Evolutionary conservation across 163 green algal genomes (phyloP).

Genomic region (Scenedesmus sp.): DNA sequence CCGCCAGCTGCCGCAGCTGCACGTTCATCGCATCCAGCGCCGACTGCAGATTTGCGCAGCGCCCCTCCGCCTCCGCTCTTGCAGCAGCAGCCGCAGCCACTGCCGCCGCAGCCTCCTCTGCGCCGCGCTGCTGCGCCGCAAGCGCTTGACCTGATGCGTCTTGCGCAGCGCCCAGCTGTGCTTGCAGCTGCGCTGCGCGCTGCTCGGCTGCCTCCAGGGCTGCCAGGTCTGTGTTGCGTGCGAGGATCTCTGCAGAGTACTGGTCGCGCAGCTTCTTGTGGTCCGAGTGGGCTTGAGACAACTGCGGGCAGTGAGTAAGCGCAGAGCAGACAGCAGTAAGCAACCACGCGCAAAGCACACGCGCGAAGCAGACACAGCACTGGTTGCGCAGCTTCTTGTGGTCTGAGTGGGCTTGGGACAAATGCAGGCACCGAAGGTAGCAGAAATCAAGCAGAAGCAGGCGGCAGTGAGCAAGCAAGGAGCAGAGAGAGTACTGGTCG

Average conservation of each 20-base stretch:
- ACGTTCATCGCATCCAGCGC: slow-evolving; percentile 19
- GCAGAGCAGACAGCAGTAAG: not conserved
- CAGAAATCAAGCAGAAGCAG: not conserved
- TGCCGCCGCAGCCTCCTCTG: slow-evolving; percentile 1
- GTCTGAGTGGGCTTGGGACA: not conserved
- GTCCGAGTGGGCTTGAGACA: not conserved
- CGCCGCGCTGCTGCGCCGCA: not conserved
- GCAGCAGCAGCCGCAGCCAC: slow-evolving; percentile 22
- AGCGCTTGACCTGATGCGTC: slow-evolving; percentile 1
- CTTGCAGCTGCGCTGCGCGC: not conserved
- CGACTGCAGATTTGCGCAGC: not conserved
- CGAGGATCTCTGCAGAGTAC: slow-evolving; percentile 26
- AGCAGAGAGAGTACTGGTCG: slow-evolving; percentile 20
- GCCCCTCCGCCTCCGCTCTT: slow-evolving; percentile 24
- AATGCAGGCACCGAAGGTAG: no score
- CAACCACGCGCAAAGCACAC: no score
- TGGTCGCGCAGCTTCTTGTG: slow-evolving; percentile 36
- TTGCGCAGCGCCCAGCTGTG: slow-evolving; percentile 4
- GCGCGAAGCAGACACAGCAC: not conserved
- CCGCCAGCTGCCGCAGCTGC: slow-evolving; percentile 17
- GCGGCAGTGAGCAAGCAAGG: no score
- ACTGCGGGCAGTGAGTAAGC: not conserved
- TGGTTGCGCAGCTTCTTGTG: slow-evolving; percentile 34
- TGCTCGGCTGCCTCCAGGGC: slow-evolving; percentile 28
- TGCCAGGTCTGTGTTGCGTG: slow-evolving; percentile 28